Conservation (phyloP, 352 stramenopile genomes). For the Phytophthora crassamura region DNA sequence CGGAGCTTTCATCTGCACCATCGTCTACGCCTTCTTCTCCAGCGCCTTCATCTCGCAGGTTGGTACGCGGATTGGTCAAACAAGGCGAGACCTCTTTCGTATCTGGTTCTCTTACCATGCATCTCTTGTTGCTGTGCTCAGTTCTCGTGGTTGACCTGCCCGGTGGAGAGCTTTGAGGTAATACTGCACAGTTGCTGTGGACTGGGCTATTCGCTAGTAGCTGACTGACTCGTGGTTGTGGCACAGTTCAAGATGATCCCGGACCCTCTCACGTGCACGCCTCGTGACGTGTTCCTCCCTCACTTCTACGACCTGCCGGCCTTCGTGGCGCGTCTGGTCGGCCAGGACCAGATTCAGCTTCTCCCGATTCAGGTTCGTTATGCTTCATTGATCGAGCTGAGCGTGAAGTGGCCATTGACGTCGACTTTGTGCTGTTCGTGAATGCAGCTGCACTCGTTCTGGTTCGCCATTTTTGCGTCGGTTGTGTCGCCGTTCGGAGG, state of each 20-base stretch:
- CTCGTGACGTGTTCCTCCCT: slow-evolving; percentile 66
- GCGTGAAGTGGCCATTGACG: background rate
- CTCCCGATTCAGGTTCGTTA: slow-evolving; percentile 82
- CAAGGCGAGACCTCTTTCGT: background rate
- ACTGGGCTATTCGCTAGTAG: background rate
- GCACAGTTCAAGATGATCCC: slow-evolving; percentile 64
- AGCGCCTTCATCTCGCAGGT: slow-evolving; percentile 90
- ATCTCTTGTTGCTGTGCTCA: slow-evolving; percentile 20
- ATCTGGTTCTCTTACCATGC: slow-evolving; percentile 5
- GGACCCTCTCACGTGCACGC: slow-evolving; percentile 70
- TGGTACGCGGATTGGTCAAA: slow-evolving; percentile 10
- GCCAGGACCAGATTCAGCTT: slow-evolving; percentile 78
- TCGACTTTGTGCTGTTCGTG: slow-evolving; percentile 1
- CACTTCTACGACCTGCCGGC: slow-evolving; percentile 71
- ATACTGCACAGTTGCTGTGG: background rate
- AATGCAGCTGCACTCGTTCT: slow-evolving; percentile 94
- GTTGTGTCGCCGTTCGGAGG: slow-evolving; percentile 99
- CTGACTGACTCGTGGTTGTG: slow-evolving; percentile 6
- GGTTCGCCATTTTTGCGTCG: slow-evolving; percentile 97
- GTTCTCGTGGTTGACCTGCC: slow-evolving; percentile 96
- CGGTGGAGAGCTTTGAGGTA: slow-evolving; percentile 83
- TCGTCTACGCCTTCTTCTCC: slow-evolving; percentile 94
- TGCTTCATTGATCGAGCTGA: background rate
- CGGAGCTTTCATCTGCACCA: slow-evolving; percentile 95
- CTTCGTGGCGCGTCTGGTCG: slow-evolving; percentile 84